A percentile compares a stretch with the other conserved stretches of the same genome.
Evolutionary conservation across 305 asterid species (phyloP).

Genomic region (Ruellia speciosa): DNA sequence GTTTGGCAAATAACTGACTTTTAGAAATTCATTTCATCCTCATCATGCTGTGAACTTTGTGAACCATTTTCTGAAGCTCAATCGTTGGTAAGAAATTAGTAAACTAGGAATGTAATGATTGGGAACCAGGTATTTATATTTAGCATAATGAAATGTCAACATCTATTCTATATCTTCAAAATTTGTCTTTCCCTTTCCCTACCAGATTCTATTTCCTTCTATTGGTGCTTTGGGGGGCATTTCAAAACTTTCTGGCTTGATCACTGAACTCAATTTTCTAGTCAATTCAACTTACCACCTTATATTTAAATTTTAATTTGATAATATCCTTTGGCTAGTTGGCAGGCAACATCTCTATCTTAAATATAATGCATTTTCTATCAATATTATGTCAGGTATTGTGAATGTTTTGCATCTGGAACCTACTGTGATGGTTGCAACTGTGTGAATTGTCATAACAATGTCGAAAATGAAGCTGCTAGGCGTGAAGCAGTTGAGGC

Average conservation of each 20-base stretch:
- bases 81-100: neutral
- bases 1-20: conserved; percentile 13
- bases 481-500: conserved; percentile 92
- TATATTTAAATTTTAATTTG: neutral
- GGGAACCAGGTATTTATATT: neutral
- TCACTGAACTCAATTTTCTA: neutral
- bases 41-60: neutral
- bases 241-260: neutral
- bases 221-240: neutral
- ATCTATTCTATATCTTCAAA: neutral
- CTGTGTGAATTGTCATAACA: conserved; percentile 82
- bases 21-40: neutral
- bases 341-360: conserved; percentile 3
- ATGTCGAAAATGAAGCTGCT: conserved; percentile 75
- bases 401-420: conserved; percentile 97
- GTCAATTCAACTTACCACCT: neutral
- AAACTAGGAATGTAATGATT: neutral
- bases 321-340: conserved; percentile 11
- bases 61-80: neutral
- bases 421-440: conserved; percentile 89
- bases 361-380: neutral
- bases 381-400: conserved; percentile 51
- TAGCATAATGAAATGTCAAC: neutral
- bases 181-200: neutral
- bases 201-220: neutral